phyloP scores from a whole-genome alignment of 192 early-diverging fungal genomes.

The Chytriomyces sp. region DNA sequence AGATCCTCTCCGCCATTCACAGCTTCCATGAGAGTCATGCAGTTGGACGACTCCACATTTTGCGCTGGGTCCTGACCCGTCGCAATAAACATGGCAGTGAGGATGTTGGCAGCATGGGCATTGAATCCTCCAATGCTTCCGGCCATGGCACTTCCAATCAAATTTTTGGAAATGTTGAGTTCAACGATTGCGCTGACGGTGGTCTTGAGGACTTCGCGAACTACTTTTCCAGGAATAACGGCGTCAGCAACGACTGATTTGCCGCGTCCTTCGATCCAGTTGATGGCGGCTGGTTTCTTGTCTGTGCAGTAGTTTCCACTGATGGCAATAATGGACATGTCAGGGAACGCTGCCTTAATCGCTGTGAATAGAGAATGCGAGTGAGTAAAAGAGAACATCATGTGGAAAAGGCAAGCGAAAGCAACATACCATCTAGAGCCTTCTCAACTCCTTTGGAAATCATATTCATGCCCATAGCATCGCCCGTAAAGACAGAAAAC shows the following conservation, averaged over 20 bases:
- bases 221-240: constrained; percentile 77
- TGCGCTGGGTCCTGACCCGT: constrained; percentile 97
- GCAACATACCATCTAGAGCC: constrained; percentile 64
- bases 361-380: not conserved
- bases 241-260: constrained; percentile 90
- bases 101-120: constrained; percentile 91
- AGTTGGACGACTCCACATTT: constrained; percentile 91
- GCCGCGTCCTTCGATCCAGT: constrained; percentile 97
- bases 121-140: constrained; percentile 91
- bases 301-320: constrained; percentile 96
- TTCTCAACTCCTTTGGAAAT: constrained; percentile 94
- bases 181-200: constrained; percentile 76
- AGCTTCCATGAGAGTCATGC: constrained; percentile 93
- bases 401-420: not conserved
- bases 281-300: constrained; percentile 95
- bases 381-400: not conserved
- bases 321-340: constrained; percentile 80
- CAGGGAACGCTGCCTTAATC: constrained; percentile 61
- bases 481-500: constrained; percentile 88
- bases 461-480: constrained; percentile 99
- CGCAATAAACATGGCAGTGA: constrained; percentile 88
- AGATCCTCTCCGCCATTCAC: constrained; percentile 76
- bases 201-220: constrained; percentile 85
- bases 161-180: constrained; percentile 86
- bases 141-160: constrained; percentile 94